phyloP scores from a whole-genome alignment of 2,329 filamentous ascomycete genomes.

The Colletotrichum sp. region DNA sequence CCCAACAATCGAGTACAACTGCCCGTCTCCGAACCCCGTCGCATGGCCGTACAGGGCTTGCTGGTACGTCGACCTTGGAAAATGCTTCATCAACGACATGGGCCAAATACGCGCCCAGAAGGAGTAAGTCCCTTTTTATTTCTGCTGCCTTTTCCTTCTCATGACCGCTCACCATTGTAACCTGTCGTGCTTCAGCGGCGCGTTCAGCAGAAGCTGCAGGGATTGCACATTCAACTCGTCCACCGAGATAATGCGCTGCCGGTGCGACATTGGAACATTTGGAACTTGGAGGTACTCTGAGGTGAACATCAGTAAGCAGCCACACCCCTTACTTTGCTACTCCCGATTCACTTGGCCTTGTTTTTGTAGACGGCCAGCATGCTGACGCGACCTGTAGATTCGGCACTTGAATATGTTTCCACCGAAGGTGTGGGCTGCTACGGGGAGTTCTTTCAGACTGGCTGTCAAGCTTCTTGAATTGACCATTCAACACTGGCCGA shows the following conservation, averaged over 20 bases:
- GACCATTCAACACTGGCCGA: too few relatives aligned
- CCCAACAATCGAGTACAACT: not conserved
- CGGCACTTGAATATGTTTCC: not conserved
- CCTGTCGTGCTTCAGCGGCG: not conserved
- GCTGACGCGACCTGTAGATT: not conserved
- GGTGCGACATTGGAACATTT: not conserved
- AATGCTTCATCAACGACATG: not conserved
- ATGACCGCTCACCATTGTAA: not conserved
- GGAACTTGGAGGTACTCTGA: not conserved
- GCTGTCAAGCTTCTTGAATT: too few relatives aligned
- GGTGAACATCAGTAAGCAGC: not conserved
- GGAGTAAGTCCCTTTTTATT: not conserved
- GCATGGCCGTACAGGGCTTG: not conserved
- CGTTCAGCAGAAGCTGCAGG: not conserved
- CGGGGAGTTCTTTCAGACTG: not conserved
- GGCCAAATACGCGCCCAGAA: not conserved
- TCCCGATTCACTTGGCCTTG: not conserved
- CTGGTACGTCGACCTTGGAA: not conserved
- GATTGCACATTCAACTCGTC: not conserved
- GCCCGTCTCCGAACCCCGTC: not conserved
- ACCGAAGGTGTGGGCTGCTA: not conserved
- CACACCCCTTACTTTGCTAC: not conserved
- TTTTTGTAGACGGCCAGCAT: not conserved
- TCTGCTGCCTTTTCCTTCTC: not conserved
- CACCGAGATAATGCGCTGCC: not conserved